Evolutionary conservation across 176 grass and related monocot genomes (phyloP).

Genomic region (Typha latifolia): DNA sequence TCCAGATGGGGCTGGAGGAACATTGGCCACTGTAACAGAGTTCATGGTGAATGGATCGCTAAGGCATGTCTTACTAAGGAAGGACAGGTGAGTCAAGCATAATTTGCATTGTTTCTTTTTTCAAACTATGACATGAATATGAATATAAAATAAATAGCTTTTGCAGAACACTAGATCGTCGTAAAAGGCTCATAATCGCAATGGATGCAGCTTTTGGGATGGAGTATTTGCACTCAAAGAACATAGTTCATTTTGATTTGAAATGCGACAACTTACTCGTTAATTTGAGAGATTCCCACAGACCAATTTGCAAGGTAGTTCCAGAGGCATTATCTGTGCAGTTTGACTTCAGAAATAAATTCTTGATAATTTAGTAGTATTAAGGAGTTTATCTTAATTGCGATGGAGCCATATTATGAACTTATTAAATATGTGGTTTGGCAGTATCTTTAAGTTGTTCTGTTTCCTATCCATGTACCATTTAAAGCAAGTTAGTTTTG

Average conservation of each 20-base stretch:
- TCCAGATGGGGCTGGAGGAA: constrained; percentile 86
- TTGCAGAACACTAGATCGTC: constrained; percentile 65
- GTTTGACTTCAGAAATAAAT: too few relatives aligned
- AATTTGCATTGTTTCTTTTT: constrained; percentile 12
- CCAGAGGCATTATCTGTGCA: constrained; percentile 1
- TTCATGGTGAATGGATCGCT: constrained; percentile 99
- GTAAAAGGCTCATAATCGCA: constrained; percentile 83
- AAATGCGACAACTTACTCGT: constrained; percentile 96
- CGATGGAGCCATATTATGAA: neutral
- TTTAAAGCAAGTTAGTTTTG: too few relatives aligned
- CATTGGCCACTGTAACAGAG: constrained; percentile 86
- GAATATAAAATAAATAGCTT: constrained; percentile 21
- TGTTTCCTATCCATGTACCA: too few relatives aligned
- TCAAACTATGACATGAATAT: constrained; percentile 19
- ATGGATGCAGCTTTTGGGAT: constrained; percentile 99
- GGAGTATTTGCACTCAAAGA: constrained; percentile 98
- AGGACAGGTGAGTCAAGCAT: constrained; percentile 57
- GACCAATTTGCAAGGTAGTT: constrained; percentile 98
- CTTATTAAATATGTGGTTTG: too few relatives aligned
- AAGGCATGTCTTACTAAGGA: constrained; percentile 73
- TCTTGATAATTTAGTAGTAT: too few relatives aligned
- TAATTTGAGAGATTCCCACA: constrained; percentile 82
- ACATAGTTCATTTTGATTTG: constrained; percentile 97
- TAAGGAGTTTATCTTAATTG: neutral
- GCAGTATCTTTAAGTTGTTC: neutral